A percentile compares a stretch with the other conserved stretches of the same genome.
Conservation (phyloP, 257 asterid genomes). For the Gentiana macrophylla region DNA sequence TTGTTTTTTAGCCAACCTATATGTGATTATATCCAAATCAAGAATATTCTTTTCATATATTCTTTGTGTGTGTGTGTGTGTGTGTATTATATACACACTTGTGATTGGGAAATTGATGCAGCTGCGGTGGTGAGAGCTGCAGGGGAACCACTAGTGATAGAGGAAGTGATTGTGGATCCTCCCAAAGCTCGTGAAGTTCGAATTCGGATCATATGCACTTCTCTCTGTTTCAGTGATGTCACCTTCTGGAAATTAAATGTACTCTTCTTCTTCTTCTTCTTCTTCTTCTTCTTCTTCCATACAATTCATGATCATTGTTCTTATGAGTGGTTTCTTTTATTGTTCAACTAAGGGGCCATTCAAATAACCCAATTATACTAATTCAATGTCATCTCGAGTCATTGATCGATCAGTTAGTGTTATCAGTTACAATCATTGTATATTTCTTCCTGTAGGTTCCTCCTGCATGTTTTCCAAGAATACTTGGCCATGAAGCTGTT, state of each 20-base stretch:
- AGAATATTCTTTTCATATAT: not conserved
- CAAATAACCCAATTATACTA: too few species aligned
- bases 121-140: slow-evolving; percentile 17
- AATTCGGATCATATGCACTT: slow-evolving; percentile 14
- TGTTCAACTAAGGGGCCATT: not conserved
- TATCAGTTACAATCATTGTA: not conserved
- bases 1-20: too few species aligned
- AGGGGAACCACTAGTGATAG: slow-evolving; percentile 18
- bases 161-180: slow-evolving; percentile 11
- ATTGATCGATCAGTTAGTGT: too few species aligned
- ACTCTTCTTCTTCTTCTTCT: not conserved
- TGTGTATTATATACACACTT: too few species aligned
- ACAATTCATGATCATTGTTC: not conserved
- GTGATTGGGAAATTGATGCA: not conserved
- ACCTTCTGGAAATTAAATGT: slow-evolving; percentile 16
- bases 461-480: slow-evolving; percentile 15
- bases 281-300: not conserved
- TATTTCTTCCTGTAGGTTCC: slow-evolving; percentile 11
- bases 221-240: slow-evolving; percentile 22
- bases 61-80: too few species aligned
- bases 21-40: not conserved
- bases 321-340: not conserved
- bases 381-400: too few species aligned
- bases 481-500: slow-evolving; percentile 17
- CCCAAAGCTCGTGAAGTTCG: slow-evolving; percentile 15